Conservation (phyloP, 2,329 filamentous ascomycete species). For the Didymellaceae sp. region DNA sequence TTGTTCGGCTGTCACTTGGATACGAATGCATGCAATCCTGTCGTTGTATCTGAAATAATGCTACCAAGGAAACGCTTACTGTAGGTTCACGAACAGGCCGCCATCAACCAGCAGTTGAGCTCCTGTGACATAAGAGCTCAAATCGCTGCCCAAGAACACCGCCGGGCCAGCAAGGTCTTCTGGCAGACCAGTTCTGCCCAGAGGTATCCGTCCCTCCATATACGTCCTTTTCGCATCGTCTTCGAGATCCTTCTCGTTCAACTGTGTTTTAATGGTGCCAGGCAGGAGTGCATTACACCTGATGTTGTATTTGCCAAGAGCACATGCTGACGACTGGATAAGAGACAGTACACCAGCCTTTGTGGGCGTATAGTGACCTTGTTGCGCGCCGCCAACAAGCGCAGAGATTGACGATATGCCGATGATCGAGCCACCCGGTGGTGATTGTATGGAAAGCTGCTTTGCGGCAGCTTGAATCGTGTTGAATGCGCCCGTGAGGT, state of each 20-base stretch:
- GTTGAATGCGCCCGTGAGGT: conserved; percentile 89
- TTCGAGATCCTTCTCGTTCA: conserved; percentile 83
- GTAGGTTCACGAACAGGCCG: conserved; percentile 84
- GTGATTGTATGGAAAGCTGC: conserved; percentile 73
- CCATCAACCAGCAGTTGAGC: conserved; percentile 87
- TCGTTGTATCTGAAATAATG: too few relatives aligned
- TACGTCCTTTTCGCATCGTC: conserved; percentile 74
- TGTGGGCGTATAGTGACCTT: conserved; percentile 85
- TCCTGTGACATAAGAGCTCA: conserved; percentile 70
- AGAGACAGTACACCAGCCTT: conserved; percentile 82
- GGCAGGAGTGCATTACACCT: conserved; percentile 84
- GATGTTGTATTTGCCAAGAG: conserved; percentile 76
- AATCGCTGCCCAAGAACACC: conserved; percentile 78
- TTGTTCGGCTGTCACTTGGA: too few relatives aligned
- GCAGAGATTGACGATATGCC: conserved; percentile 76
- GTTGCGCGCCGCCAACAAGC: conserved; percentile 76
- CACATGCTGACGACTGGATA: conserved; percentile 83
- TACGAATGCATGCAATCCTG: too few relatives aligned
- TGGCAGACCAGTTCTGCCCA: conserved; percentile 59
- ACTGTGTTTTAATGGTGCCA: conserved; percentile 81
- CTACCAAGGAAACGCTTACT: conserved; percentile 14
- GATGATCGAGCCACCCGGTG: conserved; percentile 78
- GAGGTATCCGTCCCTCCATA: conserved; percentile 81
- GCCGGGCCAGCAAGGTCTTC: conserved; percentile 82
- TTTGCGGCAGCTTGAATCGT: conserved; percentile 82